A percentile compares a stretch with the other conserved stretches of the same genome.
Conservation (phyloP, 2,329 filamentous ascomycete species). For the Hortaea werneckii region DNA sequence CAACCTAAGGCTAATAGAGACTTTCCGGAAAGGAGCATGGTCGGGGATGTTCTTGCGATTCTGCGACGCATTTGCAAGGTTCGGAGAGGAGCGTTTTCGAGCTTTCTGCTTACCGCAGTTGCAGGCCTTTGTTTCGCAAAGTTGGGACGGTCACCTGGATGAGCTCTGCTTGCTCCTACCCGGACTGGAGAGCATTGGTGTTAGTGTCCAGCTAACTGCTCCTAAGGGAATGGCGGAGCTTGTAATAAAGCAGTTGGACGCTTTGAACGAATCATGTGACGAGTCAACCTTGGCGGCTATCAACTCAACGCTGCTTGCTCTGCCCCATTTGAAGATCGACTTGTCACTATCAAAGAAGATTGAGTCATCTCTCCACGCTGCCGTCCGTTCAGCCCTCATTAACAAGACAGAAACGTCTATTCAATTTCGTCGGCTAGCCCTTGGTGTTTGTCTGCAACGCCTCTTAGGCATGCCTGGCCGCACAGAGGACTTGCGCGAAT, state of each 20-base stretch:
- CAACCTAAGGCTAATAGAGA: conserved; percentile 54
- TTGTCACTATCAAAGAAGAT: conserved; percentile 3
- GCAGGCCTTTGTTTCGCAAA: conserved; percentile 67
- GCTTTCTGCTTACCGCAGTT: conserved; percentile 71
- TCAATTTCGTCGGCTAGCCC: conserved; percentile 7
- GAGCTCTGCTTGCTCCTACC: conserved; percentile 14
- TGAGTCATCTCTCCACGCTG: not conserved
- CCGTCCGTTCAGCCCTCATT: conserved; percentile 9
- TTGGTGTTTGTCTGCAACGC: conserved; percentile 13
- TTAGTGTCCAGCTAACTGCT: conserved; percentile 1
- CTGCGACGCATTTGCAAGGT: conserved; percentile 67
- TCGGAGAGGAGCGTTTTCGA: conserved; percentile 64
- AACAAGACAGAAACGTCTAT: not conserved
- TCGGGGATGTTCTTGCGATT: conserved; percentile 71
- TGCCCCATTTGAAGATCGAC: conserved; percentile 10
- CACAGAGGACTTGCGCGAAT: not conserved
- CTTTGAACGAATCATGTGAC: too few relatives aligned
- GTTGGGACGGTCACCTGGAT: conserved; percentile 61
- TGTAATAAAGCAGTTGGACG: too few relatives aligned
- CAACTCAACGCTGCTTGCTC: conserved; percentile 5
- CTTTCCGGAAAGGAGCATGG: conserved; percentile 55
- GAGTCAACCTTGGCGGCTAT: too few relatives aligned
- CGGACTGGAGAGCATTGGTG: not conserved
- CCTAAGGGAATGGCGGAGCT: not conserved
- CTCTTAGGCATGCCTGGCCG: conserved; percentile 7